Evolutionary conservation across 805 yeast species (phyloP).

Genomic region (Yamadazyma tumulicola): DNA sequence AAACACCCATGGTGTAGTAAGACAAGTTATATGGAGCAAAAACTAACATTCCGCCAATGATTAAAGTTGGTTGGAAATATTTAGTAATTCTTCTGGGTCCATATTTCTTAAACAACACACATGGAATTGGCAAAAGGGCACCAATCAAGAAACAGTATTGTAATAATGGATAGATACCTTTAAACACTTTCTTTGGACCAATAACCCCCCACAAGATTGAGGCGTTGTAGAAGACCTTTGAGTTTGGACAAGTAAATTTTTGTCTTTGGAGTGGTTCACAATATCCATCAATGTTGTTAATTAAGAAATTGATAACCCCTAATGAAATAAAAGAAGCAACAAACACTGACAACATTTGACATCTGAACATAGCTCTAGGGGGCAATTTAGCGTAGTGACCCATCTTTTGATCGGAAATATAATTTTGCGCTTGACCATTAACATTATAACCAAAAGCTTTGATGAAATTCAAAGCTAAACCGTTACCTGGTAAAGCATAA

Average conservation of each 20-base stretch:
- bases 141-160: conserved; percentile 35
- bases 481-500: conserved; percentile 36
- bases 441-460: conserved; percentile 58
- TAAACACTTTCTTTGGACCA: conserved; percentile 43
- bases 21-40: conserved; percentile 32
- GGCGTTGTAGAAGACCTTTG: conserved; percentile 44
- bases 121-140: conserved; percentile 21
- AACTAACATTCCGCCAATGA: conserved; percentile 29
- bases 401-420: conserved; percentile 54
- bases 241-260: conserved; percentile 38
- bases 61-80: conserved; percentile 31
- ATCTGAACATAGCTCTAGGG: conserved; percentile 53
- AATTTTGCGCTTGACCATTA: conserved; percentile 54
- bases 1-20: conserved; percentile 28
- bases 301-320: conserved; percentile 27
- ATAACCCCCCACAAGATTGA: conserved; percentile 65
- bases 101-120: conserved; percentile 19
- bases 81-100: conserved; percentile 19
- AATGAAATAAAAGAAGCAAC: conserved; percentile 22
- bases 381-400: conserved; percentile 62
- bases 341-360: conserved; percentile 24
- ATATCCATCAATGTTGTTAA: conserved; percentile 23
- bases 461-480: conserved; percentile 41
- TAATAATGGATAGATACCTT: conserved; percentile 31
- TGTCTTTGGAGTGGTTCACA: conserved; percentile 43